Evolutionary conservation across 1,284 basidiomycete species (phyloP).

Genomic region (Ustilago lituana): DNA sequence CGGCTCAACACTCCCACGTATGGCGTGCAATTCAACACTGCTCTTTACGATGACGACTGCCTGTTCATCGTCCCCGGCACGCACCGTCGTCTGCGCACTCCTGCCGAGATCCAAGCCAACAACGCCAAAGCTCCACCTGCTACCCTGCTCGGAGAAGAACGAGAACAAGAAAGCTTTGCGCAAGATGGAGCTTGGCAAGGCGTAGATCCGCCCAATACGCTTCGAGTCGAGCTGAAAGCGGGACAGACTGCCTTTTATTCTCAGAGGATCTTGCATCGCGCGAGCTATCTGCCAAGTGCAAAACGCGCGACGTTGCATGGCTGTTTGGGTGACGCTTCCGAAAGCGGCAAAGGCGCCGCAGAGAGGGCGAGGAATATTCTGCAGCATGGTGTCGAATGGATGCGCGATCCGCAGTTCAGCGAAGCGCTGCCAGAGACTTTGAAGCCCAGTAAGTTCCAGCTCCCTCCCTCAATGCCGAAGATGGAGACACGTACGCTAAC

Average conservation of each 20-base stretch:
- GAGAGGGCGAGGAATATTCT: conserved; percentile 78
- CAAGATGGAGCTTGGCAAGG: conserved; percentile 73
- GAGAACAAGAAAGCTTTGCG: conserved; percentile 13
- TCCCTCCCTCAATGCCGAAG: background rate
- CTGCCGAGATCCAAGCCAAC: conserved; percentile 70
- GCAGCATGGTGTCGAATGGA: conserved; percentile 79
- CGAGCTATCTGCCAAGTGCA: conserved; percentile 73
- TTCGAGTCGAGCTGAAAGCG: conserved; percentile 73
- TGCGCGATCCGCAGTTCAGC: conserved; percentile 74
- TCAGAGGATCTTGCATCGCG: conserved; percentile 81
- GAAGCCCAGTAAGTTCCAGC: conserved; percentile 67
- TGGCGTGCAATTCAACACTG: conserved; percentile 86
- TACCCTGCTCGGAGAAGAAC: conserved; percentile 10
- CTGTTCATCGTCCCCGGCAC: conserved; percentile 79
- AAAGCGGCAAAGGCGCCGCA: conserved; percentile 20
- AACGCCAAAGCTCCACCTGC: conserved; percentile 38
- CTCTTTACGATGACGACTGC: conserved; percentile 78
- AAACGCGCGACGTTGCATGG: conserved; percentile 79
- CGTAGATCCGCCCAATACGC: conserved; percentile 73
- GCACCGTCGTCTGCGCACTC: conserved; percentile 74
- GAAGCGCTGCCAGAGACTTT: conserved; percentile 71
- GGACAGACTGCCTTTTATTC: conserved; percentile 86
- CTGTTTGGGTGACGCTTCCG: conserved; percentile 71
- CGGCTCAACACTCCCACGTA: conserved; percentile 75
- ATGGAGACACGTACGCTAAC: no score